A percentile compares a stretch with the other conserved stretches of the same genome.
These are phyloP conservation scores for Hordeum pubiflorum DNA, from an alignment of 202 grass and related monocot species.

Conservation along the genomic window DNA sequence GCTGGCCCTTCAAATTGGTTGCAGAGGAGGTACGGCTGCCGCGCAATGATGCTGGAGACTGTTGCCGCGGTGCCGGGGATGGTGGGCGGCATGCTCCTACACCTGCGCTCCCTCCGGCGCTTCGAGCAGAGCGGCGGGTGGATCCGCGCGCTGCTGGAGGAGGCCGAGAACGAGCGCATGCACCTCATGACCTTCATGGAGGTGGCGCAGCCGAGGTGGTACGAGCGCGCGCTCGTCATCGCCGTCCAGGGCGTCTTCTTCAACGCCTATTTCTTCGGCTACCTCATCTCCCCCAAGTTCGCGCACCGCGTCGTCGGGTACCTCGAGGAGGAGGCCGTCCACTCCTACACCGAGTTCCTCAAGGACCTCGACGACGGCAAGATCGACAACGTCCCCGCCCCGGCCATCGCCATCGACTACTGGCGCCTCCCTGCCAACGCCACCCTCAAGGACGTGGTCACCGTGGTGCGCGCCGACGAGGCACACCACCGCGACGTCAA, in stretches of 20 bases:
- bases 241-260: constrained; percentile 94
- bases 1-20: constrained; percentile 19
- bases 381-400: constrained; percentile 77
- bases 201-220: constrained; percentile 72
- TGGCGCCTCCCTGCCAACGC: constrained; percentile 78
- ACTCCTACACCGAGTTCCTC: constrained; percentile 92
- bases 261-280: constrained; percentile 87
- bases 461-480: constrained; percentile 81
- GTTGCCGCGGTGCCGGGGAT: constrained; percentile 92
- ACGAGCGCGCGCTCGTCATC: constrained; percentile 87
- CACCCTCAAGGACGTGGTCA: constrained; percentile 90
- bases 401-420: constrained; percentile 89
- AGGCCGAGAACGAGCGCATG: constrained; percentile 98
- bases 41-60: constrained; percentile 93
- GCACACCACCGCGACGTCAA: constrained; percentile 98
- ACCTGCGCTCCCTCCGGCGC: constrained; percentile 82
- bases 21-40: constrained; percentile 81
- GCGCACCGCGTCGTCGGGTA: constrained; percentile 84
- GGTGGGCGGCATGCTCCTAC: constrained; percentile 85
- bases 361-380: constrained; percentile 79
- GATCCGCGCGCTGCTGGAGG: constrained; percentile 82
- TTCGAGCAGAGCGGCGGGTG: constrained; percentile 93
- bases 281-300: constrained; percentile 81
- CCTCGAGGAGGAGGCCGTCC: constrained; percentile 95
- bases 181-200: constrained; percentile 99